Base-by-base conservation (phyloP, 345 rosid species). In the Alliaria petiolata region DNA sequence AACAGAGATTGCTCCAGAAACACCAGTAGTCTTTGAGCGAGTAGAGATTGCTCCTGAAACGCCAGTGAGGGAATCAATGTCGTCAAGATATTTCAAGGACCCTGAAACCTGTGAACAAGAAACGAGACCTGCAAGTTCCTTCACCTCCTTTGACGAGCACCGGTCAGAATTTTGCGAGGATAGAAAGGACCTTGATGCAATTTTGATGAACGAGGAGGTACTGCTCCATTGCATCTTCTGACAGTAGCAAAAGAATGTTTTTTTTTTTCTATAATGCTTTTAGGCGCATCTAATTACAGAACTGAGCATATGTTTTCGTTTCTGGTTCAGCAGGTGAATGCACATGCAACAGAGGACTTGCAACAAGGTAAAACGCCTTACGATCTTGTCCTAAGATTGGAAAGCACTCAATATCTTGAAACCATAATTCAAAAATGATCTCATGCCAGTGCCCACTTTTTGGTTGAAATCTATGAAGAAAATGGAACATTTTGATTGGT, bases 11-110 rank as follows among this genome's bases (percentile, higher is more conserved):
- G 72, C 68, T 43, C 71, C 80, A 12, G 72, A 70, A 31, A 66
- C 67, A 60, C 76, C 65, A 30, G 55, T 15, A n/a, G 53, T 43
- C 67, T 65, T 50, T 16, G 80, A 76, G 62, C 64, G 72, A 77
- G 67, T 58, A 28, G 79, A 78, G 73, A 80, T 90, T 55, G 93
- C 93, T 61, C 92, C 95, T 25, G 87, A 82, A 58, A 91, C 95
- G 22, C 98, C 96, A 0, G 72, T 78, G 67, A 80, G 34, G 67
- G 69, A 49, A 20, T 74, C 83, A 44, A 63, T 69, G 47, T 71
- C 81, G 13, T 36, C 38, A 72, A 84, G 88, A 50, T 70, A 76
- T 31, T 83, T 70, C 50, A 73, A 74, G 65, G 81, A 81, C 69
- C 83, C 68, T 30, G 84, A 65, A 63, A 67, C 34, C 7, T 51